A percentile compares a stretch with the other conserved stretches of the same genome.
Conservation (phyloP, 306 rosid species). For the Sindora glabra region DNA sequence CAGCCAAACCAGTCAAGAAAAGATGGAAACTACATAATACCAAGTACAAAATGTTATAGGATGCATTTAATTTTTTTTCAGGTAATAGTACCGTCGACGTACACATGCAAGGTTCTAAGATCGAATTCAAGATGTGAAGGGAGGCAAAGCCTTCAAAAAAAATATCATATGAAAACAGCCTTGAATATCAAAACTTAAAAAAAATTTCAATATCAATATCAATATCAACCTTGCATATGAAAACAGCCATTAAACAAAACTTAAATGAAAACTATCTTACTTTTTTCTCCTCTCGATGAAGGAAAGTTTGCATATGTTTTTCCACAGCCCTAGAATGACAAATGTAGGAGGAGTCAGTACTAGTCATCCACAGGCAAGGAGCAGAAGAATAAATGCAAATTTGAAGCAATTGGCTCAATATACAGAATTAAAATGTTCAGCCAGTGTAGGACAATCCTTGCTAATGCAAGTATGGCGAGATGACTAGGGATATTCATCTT, state of each 20-base stretch:
- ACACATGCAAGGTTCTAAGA: no score
- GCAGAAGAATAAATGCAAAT: no score
- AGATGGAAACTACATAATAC: constrained; percentile 61
- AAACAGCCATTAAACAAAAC: background rate
- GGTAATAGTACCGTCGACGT: no score
- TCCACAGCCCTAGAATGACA: constrained; percentile 53
- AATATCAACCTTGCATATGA: background rate
- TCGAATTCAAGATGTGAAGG: no score
- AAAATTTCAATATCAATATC: no score
- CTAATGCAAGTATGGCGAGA: background rate
- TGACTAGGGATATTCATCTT: background rate
- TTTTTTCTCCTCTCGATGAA: constrained; percentile 87
- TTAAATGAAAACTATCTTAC: constrained; percentile 25
- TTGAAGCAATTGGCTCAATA: no score
- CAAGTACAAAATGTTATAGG: constrained; percentile 22
- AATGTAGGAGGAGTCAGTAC: constrained; percentile 12
- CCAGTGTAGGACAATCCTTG: background rate
- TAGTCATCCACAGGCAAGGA: no score
- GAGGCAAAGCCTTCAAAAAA: no score
- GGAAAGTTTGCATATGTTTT: constrained; percentile 75
- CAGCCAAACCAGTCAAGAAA: constrained; percentile 94
- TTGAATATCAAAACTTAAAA: no score
- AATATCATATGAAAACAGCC: no score
- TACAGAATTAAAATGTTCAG: background rate
- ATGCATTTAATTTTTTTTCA: background rate